Conservation (phyloP, 2,329 filamentous ascomycete species). For the Penicillium verrucosum region DNA sequence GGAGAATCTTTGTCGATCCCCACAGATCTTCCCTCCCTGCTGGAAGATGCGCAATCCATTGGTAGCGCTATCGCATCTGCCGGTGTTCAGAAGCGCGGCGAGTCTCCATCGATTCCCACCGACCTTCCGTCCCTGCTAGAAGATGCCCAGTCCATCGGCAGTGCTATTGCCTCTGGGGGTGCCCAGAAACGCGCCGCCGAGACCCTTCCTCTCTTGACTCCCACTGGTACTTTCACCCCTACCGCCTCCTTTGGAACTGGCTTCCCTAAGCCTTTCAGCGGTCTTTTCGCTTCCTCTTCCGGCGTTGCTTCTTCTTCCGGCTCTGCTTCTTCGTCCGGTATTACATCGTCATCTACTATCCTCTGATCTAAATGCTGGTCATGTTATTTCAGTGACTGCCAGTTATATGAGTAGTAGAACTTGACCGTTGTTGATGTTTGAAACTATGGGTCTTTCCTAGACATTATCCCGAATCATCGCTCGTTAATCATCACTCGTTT, state of each 20-base stretch:
- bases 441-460: not conserved
- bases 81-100: constrained; percentile 6
- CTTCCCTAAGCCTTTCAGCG: not conserved
- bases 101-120: constrained; percentile 4
- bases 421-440: no score
- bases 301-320: not conserved
- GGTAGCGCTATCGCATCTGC: not conserved
- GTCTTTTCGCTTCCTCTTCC: not conserved
- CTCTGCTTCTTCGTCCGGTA: not conserved
- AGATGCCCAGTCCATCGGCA: constrained; percentile 7
- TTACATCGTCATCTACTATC: not conserved
- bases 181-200: constrained; percentile 11
- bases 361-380: not conserved
- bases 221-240: constrained; percentile 8
- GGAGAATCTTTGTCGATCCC: constrained; percentile 3
- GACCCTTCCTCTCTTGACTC: constrained; percentile 4
- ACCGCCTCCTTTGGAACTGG: constrained; percentile 7
- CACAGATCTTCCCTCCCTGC: constrained; percentile 7
- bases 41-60: not conserved
- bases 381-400: no score
- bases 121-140: constrained; percentile 8
- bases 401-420: not conserved
- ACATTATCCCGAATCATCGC: not conserved
- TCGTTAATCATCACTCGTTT: not conserved
- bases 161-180: constrained; percentile 2